Evolutionary conservation across 805 yeast species (phyloP).

Genomic region (Hanseniaspora jakobsenii): DNA sequence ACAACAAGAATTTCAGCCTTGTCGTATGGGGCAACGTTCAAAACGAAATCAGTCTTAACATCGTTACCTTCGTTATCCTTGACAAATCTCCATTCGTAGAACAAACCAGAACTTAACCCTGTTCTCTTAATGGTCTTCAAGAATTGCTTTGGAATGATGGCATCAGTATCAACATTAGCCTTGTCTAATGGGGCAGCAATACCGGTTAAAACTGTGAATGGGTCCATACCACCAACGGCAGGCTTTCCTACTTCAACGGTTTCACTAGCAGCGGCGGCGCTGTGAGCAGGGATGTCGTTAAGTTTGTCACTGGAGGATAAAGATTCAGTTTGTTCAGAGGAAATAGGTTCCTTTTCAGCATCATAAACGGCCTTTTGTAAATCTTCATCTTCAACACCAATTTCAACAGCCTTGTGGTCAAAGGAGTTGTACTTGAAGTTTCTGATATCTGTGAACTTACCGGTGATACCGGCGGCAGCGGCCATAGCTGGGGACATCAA

Average conservation of each 20-base stretch:
- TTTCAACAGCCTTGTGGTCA: slow-evolving; percentile 39
- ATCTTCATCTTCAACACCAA: slow-evolving; percentile 40
- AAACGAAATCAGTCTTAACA: slow-evolving; percentile 74
- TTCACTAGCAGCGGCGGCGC: slow-evolving; percentile 21
- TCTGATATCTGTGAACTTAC: slow-evolving; percentile 84
- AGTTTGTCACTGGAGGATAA: slow-evolving; percentile 42
- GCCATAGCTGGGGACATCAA: slow-evolving; percentile 99
- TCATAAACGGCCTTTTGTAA: slow-evolving; percentile 60
- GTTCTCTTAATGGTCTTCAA: slow-evolving; percentile 96
- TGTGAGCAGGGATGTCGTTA: slow-evolving; percentile 49
- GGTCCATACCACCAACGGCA: slow-evolving; percentile 49
- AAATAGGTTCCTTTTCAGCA: slow-evolving; percentile 53
- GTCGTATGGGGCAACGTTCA: slow-evolving; percentile 76
- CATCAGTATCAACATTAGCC: slow-evolving; percentile 96
- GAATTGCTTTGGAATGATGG: slow-evolving; percentile 96
- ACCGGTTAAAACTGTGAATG: slow-evolving; percentile 65
- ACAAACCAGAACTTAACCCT: slow-evolving; percentile 76
- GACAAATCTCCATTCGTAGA: slow-evolving; percentile 77
- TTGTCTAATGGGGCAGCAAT: slow-evolving; percentile 88
- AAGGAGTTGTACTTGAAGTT: slow-evolving; percentile 54
- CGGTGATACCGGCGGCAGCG: slow-evolving; percentile 92
- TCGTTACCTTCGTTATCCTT: slow-evolving; percentile 60
- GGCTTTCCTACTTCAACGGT: slow-evolving; percentile 24
- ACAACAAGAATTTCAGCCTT: slow-evolving; percentile 73
- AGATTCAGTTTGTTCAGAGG: slow-evolving; percentile 40